Evolutionary conservation across 1,284 basidiomycete genomes (phyloP), one percentile per base, ranked within the genome.

Genomic region (Papiliotrema terrestris): DNA sequence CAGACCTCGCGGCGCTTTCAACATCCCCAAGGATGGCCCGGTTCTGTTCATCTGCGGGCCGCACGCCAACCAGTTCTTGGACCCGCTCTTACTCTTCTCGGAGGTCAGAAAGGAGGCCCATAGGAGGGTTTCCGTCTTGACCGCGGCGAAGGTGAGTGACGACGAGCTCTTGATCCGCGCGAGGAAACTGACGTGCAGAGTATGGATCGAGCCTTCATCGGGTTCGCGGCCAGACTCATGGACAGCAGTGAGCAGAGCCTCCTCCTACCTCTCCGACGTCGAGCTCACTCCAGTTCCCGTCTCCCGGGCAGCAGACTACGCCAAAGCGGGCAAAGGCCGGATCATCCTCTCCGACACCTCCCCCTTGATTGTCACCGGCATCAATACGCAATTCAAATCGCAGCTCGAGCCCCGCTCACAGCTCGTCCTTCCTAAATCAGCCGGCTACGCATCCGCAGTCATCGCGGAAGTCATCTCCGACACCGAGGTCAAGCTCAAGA

Each of bases 21-120:
- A 97, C 69, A 92, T 99, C 51, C 96, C 96, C 36, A 82, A 82
- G 57, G 83, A 91, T 60, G 96, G 93, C 0, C 91, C 96, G 8
- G 85, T 98, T 62, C 93, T 99, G 69, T 97, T 99, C 78, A 95
- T 96, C 50, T 92, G 84, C 47, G 96, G 92, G 14, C 96, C 96
- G 19, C 96, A 99, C 78, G 88, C 90, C 71, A 99, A 98, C 75
- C 77, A 98, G 89, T 98, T 99, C 76, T 83, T 98, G 52, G 96
- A 99, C 71, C 94, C 96, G 8, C 78, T 98, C 45, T 81, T 98
- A 44, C 80, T 99, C 45, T 86, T 85, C 58, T 84, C 91, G 49
- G 91, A 98, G 77, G 93, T 94, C 9, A 83, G 88, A 69, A 83
- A 87, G 56, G 91, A 96, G 74, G 88, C 88, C 1, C 83, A 85